Base-by-base conservation (phyloP, 345 rosid species). In the Noccaea bulbosa region DNA sequence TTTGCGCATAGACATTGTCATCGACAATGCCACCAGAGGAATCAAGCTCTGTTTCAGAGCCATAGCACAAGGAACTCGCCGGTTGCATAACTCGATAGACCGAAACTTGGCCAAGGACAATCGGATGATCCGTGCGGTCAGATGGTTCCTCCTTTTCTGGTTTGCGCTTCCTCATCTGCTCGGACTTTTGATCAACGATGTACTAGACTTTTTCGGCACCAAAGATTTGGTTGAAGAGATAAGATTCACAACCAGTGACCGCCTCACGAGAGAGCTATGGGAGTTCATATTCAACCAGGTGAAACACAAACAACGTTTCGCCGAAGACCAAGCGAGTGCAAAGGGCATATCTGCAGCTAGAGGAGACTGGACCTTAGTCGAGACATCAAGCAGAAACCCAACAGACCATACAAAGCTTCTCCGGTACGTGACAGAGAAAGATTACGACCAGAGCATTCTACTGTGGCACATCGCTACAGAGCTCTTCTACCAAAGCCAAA, bases 401-500 rank as follows among this genome's bases (percentile, higher is more conserved):
- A 6, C 1, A 7, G 56, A 27, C 9, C 32, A 34, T 0, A 8
- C 8, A 10, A 2, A 24, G 15, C 51, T 87, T 10, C 63, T 80
- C 76, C 60, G 41, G 37, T 84, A 77, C 34, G 70, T 79, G 15
- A 37, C 59, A 3, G 77, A 55, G 8, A 79, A 72, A 0, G 84
- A 82, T 40, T 86, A 78, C 16, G 86, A 86, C 15, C 80, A 81
- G 60, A 82, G 84, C 80, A 47, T 86, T 49, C 84, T 86, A 0
- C 52, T 82, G 7, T 86, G 87, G 90, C 86, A 86, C 50, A 75
- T 86, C 37, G 86, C 90, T 17, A 86, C 86, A 10, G 87, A 79
- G 22, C 78, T 83, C 37, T 79, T 81, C 58, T 78, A 72, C 83
- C 54, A 81, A 6, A 38, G 5, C 46, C 24, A 14, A 10, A 17